Percentiles rank a stretch among this genome's conserved stretches.
Conservation (phyloP, 2,329 filamentous ascomycete genomes). For the Colletotrichum salicis region DNA sequence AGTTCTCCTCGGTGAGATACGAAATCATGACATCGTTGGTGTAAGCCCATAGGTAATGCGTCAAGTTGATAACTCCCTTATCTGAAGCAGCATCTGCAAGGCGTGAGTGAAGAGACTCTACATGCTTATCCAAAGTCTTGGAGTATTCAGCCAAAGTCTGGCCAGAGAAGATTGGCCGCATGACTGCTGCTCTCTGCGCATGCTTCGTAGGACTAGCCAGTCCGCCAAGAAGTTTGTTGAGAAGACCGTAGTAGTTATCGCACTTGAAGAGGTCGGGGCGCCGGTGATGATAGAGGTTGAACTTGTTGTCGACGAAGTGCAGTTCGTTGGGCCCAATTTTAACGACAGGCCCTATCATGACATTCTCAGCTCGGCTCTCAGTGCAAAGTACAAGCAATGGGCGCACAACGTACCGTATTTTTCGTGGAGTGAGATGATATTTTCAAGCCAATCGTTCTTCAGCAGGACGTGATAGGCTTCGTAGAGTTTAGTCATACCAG, state of each 20-base stretch:
- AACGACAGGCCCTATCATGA: conserved; percentile 28
- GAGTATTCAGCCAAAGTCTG: conserved; percentile 21
- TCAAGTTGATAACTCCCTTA: conserved; percentile 8
- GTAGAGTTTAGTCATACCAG: conserved; percentile 30
- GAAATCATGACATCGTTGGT: conserved; percentile 38
- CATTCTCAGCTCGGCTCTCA: neutral
- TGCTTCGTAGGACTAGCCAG: conserved; percentile 22
- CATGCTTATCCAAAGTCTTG: conserved; percentile 12
- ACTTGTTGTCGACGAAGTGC: conserved; percentile 35
- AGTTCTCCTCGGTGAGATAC: conserved; percentile 32
- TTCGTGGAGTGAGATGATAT: conserved; percentile 28
- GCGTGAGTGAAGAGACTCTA: conserved; percentile 15
- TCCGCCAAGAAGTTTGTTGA: conserved; percentile 33
- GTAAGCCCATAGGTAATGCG: conserved; percentile 33
- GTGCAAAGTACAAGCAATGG: neutral
- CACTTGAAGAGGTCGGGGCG: conserved; percentile 34
- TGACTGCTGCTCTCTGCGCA: conserved; percentile 24
- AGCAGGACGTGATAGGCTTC: conserved; percentile 36
- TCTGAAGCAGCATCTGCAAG: neutral
- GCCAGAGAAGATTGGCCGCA: conserved; percentile 36
- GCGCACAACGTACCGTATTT: conserved; percentile 17
- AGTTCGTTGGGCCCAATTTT: conserved; percentile 36
- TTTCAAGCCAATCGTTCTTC: conserved; percentile 35
- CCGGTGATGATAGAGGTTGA: conserved; percentile 32
- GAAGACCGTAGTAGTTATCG: conserved; percentile 36